Percentiles rank a stretch among this genome's conserved stretches.
phyloP scores from a whole-genome alignment of 2,329 filamentous ascomycete genomes.

The Herpotrichia juniperi region DNA sequence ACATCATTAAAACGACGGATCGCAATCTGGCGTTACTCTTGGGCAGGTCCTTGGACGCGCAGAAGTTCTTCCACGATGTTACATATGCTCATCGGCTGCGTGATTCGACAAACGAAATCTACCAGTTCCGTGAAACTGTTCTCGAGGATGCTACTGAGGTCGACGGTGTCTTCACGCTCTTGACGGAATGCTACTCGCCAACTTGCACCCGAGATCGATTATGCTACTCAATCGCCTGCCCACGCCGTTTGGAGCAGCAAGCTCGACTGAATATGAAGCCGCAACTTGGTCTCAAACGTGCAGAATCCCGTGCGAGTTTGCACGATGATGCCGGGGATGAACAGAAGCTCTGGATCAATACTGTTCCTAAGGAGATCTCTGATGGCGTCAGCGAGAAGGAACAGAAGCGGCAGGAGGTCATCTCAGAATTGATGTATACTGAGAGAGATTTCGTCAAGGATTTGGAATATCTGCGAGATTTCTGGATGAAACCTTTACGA shows the following conservation, averaged over 20 bases:
- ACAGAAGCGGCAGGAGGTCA: slow-evolving; percentile 97
- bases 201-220: slow-evolving; percentile 95
- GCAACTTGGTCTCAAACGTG: slow-evolving; percentile 80
- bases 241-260: slow-evolving; percentile 90
- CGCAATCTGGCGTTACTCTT: slow-evolving; percentile 90
- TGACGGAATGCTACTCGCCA: slow-evolving; percentile 97
- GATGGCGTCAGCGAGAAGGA: slow-evolving; percentile 88
- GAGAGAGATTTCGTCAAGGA: slow-evolving; percentile 99
- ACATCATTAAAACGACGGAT: slow-evolving; percentile 97
- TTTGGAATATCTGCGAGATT: slow-evolving; percentile 94
- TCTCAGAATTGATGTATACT: slow-evolving; percentile 98
- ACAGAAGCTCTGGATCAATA: slow-evolving; percentile 99
- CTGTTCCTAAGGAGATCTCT: slow-evolving; percentile 91
- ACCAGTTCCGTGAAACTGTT: slow-evolving; percentile 93
- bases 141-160: slow-evolving; percentile 85
- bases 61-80: slow-evolving; percentile 99
- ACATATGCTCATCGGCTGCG: slow-evolving; percentile 95
- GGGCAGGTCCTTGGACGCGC: slow-evolving; percentile 89
- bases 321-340: slow-evolving; percentile 93
- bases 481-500: slow-evolving; percentile 94
- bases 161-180: slow-evolving; percentile 93
- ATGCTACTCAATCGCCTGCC: slow-evolving; percentile 98
- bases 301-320: slow-evolving; percentile 71
- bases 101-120: slow-evolving; percentile 93
- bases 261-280: slow-evolving; percentile 92